Evolutionary conservation across 352 stramenopile species (phyloP).

Genomic region (Phytophthora meadii): DNA sequence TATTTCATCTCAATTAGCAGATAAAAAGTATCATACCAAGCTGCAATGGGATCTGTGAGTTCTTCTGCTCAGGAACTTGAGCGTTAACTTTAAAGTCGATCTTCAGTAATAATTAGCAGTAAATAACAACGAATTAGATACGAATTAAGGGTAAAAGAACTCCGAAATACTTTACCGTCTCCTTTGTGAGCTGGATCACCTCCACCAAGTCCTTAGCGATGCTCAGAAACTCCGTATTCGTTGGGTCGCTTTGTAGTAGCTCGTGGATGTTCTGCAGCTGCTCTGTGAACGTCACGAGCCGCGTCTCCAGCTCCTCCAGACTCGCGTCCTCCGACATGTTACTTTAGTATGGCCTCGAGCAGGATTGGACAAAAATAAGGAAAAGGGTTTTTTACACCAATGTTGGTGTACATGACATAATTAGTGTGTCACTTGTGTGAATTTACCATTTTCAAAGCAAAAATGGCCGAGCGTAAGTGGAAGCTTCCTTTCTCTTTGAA

Average conservation of each 20-base stretch:
- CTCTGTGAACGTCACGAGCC: conserved; percentile 79
- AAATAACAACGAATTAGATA: conserved; percentile 15
- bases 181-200: conserved; percentile 86
- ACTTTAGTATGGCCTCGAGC: neutral
- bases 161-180: conserved; percentile 53
- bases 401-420: no score
- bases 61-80: neutral
- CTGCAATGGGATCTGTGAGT: conserved; percentile 7
- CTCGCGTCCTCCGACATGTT: conserved; percentile 45
- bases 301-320: conserved; percentile 78
- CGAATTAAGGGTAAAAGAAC: neutral
- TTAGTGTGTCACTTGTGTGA: no score
- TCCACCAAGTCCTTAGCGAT: conserved; percentile 86
- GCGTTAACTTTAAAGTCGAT: conserved; percentile 47
- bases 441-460: no score
- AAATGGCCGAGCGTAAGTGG: neutral
- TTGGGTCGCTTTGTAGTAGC: conserved; percentile 73
- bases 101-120: conserved; percentile 14
- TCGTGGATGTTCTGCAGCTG: conserved; percentile 86
- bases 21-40: conserved; percentile 19
- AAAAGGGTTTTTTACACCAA: no score
- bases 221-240: conserved; percentile 75
- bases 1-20: conserved; percentile 2
- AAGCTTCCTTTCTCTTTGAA: neutral
- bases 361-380: conserved; percentile 10